Conservation (phyloP, 2,329 filamentous ascomycete genomes). For the Cladophialophora yegresii region DNA sequence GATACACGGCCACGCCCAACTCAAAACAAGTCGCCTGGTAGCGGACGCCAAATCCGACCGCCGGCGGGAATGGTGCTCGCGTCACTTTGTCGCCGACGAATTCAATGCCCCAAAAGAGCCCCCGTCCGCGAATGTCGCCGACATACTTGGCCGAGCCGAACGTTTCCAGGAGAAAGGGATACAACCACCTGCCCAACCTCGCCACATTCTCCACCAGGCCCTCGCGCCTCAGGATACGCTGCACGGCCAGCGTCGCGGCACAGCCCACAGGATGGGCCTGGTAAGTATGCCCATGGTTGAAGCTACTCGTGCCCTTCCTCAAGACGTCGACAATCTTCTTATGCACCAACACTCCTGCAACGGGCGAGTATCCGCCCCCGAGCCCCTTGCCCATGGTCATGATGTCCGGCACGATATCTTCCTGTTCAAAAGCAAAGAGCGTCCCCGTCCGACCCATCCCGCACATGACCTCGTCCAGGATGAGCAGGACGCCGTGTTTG, state of each 20-base stretch:
- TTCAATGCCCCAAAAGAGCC: slow-evolving; percentile 63
- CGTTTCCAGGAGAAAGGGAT: slow-evolving; percentile 46
- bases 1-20: slow-evolving; percentile 53
- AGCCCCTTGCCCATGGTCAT: slow-evolving; percentile 63
- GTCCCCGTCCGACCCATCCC: slow-evolving; percentile 59
- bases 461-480: slow-evolving; percentile 67
- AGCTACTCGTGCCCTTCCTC: slow-evolving; percentile 51
- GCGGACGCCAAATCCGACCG: slow-evolving; percentile 46
- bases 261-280: slow-evolving; percentile 60
- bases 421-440: slow-evolving; percentile 29
- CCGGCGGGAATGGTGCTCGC: slow-evolving; percentile 57
- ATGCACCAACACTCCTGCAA: slow-evolving; percentile 58
- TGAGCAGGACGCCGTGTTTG: slow-evolving; percentile 69
- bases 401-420: slow-evolving; percentile 57
- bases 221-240: slow-evolving; percentile 55
- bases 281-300: slow-evolving; percentile 62
- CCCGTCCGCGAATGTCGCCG: slow-evolving; percentile 60
- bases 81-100: slow-evolving; percentile 59
- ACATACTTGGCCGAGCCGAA: slow-evolving; percentile 54
- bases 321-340: slow-evolving; percentile 53
- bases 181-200: slow-evolving; percentile 41
- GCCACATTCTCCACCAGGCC: slow-evolving; percentile 50
- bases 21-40: slow-evolving; percentile 46
- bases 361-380: slow-evolving; percentile 58
- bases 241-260: slow-evolving; percentile 55